Evolutionary conservation across 1,284 basidiomycete genomes (phyloP), one percentile per base, ranked within the genome.

Genomic region (Phlebopus sp.): DNA sequence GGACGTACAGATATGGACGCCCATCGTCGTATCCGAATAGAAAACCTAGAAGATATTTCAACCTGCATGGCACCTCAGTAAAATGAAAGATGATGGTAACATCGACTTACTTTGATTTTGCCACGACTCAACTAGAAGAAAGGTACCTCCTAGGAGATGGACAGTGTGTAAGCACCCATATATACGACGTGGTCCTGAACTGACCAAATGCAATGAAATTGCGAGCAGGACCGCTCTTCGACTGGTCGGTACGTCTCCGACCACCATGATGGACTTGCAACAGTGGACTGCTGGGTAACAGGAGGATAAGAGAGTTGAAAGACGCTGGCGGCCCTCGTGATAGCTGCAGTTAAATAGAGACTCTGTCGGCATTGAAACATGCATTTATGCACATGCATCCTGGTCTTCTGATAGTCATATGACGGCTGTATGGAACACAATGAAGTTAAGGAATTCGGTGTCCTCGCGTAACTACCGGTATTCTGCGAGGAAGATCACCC

Each of bases 21-120:
- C 82, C 66, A 86, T 84, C n/a, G 54, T 86, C 83, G 64, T 86
- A 84, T 52, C 83, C 81, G 45, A 84, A 83, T 14, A 82, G 61
- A 58, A 82, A 82, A 9, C 79, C 77, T 79, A 21, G 43, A 38
- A 50, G 1, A 10, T 52, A 25, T 25, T 25, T 25, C 25, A 25
- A 8, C 8, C 25, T 25, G 25, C 8, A 25, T 4, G 25, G 25
- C 8, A 8, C 25, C 4, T 25, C 8, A 25, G 25, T 25, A 25
- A 25, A 25, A 25, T 25, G 25, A 25, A 25, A 25, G 25, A 25
- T 8, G 8, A 8, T 5, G 5, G 25, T 25, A 8, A 25, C 25
- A 25, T 27, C 3, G 34, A 23, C 5, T 19, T 21, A 9, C n/a
- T 30, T 5, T 13, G 13, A 34, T 5, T 11, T 8, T 31, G 37